A percentile compares a stretch with the other conserved stretches of the same genome.
phyloP scores from a whole-genome alignment of 139 green algal genomes.

The Coccomyxa sp. region DNA sequence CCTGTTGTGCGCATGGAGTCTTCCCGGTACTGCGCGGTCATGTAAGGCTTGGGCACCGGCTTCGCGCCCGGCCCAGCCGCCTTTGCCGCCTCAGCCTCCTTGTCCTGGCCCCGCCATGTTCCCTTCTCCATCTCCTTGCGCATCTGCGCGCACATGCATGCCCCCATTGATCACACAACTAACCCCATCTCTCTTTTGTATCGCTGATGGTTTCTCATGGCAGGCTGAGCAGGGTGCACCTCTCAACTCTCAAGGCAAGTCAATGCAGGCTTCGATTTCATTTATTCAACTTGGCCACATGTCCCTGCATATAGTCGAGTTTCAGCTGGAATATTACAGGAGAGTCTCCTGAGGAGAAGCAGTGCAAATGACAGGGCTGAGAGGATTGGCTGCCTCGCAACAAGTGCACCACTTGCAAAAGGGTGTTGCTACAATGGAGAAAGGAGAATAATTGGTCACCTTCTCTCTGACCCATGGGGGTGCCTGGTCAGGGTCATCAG shows the following conservation, averaged over 20 bases:
- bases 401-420: not conserved
- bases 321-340: too few species aligned
- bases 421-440: not conserved
- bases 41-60: slow-evolving; percentile 36
- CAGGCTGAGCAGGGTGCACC: too few species aligned
- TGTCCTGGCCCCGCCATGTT: slow-evolving; percentile 7
- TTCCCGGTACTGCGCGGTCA: slow-evolving; percentile 23
- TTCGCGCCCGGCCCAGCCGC: slow-evolving; percentile 5
- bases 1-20: slow-evolving; percentile 44
- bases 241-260: too few species aligned
- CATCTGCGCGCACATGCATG: not conserved
- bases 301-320: too few species aligned
- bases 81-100: slow-evolving; percentile 11
- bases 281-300: too few species aligned
- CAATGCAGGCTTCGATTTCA: too few species aligned
- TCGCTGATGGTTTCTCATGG: too few species aligned
- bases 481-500: slow-evolving; percentile 49
- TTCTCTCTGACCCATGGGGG: slow-evolving; percentile 5
- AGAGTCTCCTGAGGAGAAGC: too few species aligned
- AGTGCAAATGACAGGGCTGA: too few species aligned
- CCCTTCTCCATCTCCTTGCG: slow-evolving; percentile 8
- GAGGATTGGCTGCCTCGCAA: too few species aligned
- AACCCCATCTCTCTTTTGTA: too few species aligned
- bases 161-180: too few species aligned
- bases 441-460: not conserved